A percentile compares a stretch with the other conserved stretches of the same genome.
Evolutionary conservation across 148 eudicot genomes (phyloP).

Genomic region (Simmondsia chinensis): DNA sequence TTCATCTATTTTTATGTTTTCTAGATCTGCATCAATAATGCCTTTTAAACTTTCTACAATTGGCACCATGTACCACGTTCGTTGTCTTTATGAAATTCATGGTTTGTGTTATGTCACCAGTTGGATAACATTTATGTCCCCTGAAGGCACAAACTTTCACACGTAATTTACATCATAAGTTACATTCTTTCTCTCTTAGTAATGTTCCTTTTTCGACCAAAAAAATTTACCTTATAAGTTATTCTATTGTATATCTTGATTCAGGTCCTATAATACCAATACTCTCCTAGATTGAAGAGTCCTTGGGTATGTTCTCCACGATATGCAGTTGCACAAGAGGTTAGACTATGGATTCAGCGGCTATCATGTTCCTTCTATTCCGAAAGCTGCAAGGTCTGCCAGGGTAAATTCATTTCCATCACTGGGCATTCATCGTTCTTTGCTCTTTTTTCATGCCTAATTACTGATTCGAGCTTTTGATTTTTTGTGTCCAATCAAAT

Average conservation of each 20-base stretch:
- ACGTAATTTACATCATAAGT: no score
- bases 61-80: no score
- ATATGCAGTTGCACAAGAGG: conserved; percentile 85
- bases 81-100: no score
- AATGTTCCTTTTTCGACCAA: not conserved
- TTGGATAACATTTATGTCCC: no score
- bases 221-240: not conserved
- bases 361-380: conserved; percentile 66
- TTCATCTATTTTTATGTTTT: no score
- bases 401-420: conserved; percentile 43
- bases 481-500: not conserved
- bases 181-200: not conserved
- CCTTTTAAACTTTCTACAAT: no score
- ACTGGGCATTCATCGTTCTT: not conserved
- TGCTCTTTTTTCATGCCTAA: not conserved
- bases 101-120: no score
- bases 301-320: conserved; percentile 58
- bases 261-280: conserved; percentile 4
- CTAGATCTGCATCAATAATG: no score
- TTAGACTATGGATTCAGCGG: conserved; percentile 71
- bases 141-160: no score
- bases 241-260: conserved; percentile 3
- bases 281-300: conserved; percentile 13
- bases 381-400: conserved; percentile 73
- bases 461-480: no score